phyloP scores from a whole-genome alignment of 2,329 filamentous ascomycete genomes.

The Cercospora brassicicola region DNA sequence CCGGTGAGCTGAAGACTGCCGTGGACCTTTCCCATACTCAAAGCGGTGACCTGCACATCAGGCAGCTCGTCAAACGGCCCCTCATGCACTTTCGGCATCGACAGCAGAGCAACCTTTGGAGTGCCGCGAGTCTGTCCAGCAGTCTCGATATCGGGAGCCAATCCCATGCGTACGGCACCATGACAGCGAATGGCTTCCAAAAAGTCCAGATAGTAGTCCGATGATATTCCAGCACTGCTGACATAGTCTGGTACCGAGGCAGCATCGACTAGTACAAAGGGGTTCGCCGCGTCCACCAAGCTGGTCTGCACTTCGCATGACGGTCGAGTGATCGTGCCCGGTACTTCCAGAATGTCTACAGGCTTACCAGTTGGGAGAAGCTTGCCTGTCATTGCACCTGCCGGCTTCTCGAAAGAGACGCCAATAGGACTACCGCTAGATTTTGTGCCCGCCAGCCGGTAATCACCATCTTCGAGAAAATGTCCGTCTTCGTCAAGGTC shows the following conservation, averaged over 20 bases:
- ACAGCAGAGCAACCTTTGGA: slow-evolving; percentile 30
- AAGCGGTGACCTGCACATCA: slow-evolving; percentile 32
- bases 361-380: slow-evolving; percentile 24
- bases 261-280: slow-evolving; percentile 26
- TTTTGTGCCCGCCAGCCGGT: slow-evolving; percentile 20
- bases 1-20: slow-evolving; percentile 40
- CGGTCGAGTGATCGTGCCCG: slow-evolving; percentile 21
- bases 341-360: slow-evolving; percentile 24
- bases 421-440: slow-evolving; percentile 24
- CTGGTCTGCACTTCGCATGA: slow-evolving; percentile 22
- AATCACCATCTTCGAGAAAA: slow-evolving; percentile 32
- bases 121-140: slow-evolving; percentile 31
- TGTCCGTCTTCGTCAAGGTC: slow-evolving; percentile 28
- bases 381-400: slow-evolving; percentile 28
- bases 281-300: slow-evolving; percentile 29
- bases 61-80: background rate
- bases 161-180: slow-evolving; percentile 28
- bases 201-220: slow-evolving; percentile 22
- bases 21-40: slow-evolving; percentile 39
- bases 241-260: slow-evolving; percentile 17
- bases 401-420: slow-evolving; percentile 25
- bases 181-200: slow-evolving; percentile 25
- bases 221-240: slow-evolving; percentile 7
- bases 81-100: slow-evolving; percentile 16
- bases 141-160: slow-evolving; percentile 21